Conservation (phyloP, 768 basidiomycete genomes). For the Favolaschia claudopus region DNA sequence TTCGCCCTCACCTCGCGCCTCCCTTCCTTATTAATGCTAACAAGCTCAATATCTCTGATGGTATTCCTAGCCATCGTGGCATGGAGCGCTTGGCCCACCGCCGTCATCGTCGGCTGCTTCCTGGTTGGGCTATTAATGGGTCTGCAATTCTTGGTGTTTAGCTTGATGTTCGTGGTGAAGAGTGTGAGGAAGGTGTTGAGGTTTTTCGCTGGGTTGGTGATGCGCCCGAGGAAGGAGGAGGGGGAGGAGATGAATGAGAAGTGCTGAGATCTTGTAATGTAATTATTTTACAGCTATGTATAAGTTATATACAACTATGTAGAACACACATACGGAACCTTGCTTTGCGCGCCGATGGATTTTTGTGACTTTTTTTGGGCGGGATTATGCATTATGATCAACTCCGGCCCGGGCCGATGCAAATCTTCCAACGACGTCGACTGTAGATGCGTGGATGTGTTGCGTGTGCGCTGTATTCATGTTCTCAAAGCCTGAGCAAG, state of each 20-base stretch:
- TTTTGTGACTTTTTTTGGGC: too few species aligned
- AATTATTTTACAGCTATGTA: background rate
- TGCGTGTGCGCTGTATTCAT: too few species aligned
- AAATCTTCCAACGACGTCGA: too few species aligned
- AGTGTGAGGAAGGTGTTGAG: background rate
- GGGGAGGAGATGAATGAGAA: slow-evolving; percentile 7
- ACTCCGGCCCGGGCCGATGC: too few species aligned
- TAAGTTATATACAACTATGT: background rate
- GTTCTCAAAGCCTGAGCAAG: too few species aligned
- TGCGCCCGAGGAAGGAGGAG: background rate
- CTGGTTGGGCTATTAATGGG: slow-evolving; percentile 64
- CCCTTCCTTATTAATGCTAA: slow-evolving; percentile 67
- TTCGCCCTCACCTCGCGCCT: slow-evolving; percentile 73
- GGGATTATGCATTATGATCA: too few species aligned
- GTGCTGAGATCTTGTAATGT: background rate
- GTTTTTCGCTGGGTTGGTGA: background rate
- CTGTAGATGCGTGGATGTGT: too few species aligned
- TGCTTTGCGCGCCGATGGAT: too few species aligned
- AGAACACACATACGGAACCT: too few species aligned
- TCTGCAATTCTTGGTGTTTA: slow-evolving; percentile 48
- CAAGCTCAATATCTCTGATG: slow-evolving; percentile 65
- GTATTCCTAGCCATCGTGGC: slow-evolving; percentile 67
- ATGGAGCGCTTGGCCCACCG: slow-evolving; percentile 68
- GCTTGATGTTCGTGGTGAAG: slow-evolving; percentile 10
- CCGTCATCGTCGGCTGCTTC: slow-evolving; percentile 66